These are phyloP conservation scores for Chlamydomonas asymmetrica DNA, from an alignment of 139 green algal species.

Conservation along the genomic window DNA sequence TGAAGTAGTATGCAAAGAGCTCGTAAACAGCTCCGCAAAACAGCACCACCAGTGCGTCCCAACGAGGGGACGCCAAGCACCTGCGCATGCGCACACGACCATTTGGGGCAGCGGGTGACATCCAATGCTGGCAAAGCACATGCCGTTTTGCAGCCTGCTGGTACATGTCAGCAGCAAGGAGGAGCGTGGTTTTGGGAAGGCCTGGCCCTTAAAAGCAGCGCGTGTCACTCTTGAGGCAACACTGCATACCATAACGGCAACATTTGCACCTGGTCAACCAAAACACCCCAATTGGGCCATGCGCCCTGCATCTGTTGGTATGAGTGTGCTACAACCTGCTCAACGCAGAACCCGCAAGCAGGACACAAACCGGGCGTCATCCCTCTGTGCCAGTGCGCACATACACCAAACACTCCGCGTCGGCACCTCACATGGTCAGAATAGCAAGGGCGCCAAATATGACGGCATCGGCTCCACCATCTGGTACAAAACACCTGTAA, in stretches of 20 bases:
- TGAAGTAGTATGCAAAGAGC: constrained; percentile 32
- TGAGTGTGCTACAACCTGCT: not conserved
- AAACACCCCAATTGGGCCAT: not conserved
- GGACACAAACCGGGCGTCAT: not conserved
- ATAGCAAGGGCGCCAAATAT: constrained; percentile 38
- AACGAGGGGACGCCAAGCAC: constrained; percentile 26
- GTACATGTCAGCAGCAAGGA: too few relatives aligned
- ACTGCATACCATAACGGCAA: too few relatives aligned
- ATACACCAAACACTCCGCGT: not conserved
- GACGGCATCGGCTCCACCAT: constrained; percentile 37
- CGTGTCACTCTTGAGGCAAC: too few relatives aligned
- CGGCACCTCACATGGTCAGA: constrained; percentile 21
- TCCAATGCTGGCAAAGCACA: too few relatives aligned
- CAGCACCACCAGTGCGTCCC: constrained; percentile 37
- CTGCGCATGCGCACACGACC: too few relatives aligned
- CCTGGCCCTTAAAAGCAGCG: too few relatives aligned
- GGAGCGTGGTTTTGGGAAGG: too few relatives aligned
- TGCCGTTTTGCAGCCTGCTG: too few relatives aligned
- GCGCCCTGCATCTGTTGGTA: not conserved
- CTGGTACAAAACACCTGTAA: constrained; percentile 18
- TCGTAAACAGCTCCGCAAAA: constrained; percentile 36
- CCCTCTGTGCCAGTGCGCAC: not conserved
- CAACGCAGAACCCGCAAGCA: too few relatives aligned
- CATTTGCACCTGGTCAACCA: not conserved
- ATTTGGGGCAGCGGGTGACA: too few relatives aligned